These are phyloP conservation scores for Acer negundo DNA, from an alignment of 345 rosid genomes.

Conservation along the genomic window DNA sequence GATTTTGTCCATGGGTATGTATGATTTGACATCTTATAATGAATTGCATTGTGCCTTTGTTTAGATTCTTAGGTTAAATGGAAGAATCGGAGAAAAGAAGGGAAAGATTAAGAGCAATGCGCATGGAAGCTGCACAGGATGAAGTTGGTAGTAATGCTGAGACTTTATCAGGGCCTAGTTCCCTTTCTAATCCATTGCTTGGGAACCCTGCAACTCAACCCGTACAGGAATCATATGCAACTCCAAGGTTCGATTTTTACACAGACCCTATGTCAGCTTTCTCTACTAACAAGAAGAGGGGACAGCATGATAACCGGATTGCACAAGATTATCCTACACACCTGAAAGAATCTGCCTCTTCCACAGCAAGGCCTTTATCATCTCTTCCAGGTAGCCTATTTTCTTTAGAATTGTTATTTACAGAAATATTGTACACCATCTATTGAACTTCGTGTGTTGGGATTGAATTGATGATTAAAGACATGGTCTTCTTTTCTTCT, in stretches of 20 bases:
- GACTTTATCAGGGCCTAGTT: conserved; percentile 31
- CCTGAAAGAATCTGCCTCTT: conserved; percentile 28
- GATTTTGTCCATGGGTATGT: neutral
- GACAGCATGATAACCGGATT: conserved; percentile 27
- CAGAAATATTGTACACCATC: neutral
- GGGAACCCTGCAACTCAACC: conserved; percentile 36
- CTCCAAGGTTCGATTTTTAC: conserved; percentile 71
- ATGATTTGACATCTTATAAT: conserved; percentile 1
- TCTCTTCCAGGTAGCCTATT: conserved; percentile 35
- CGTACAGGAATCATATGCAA: conserved; percentile 29
- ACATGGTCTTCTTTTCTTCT: neutral
- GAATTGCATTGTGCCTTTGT: conserved; percentile 6
- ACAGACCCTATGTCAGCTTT: conserved; percentile 83
- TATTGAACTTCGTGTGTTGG: neutral
- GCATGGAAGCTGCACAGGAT: conserved; percentile 60
- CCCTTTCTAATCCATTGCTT: conserved; percentile 69
- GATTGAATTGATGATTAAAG: neutral
- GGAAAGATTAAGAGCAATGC: conserved; percentile 72
- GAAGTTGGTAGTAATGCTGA: conserved; percentile 36
- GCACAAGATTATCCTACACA: conserved; percentile 32
- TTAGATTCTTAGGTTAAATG: conserved; percentile 35
- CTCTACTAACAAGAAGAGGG: conserved; percentile 54
- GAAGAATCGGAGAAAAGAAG: conserved; percentile 81
- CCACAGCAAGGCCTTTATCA: conserved; percentile 26
- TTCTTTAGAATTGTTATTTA: neutral